Percentiles rank a stretch among this genome's conserved stretches.
phyloP scores from a whole-genome alignment of 2,329 filamentous ascomycete species.

The Alternaria alternata region DNA sequence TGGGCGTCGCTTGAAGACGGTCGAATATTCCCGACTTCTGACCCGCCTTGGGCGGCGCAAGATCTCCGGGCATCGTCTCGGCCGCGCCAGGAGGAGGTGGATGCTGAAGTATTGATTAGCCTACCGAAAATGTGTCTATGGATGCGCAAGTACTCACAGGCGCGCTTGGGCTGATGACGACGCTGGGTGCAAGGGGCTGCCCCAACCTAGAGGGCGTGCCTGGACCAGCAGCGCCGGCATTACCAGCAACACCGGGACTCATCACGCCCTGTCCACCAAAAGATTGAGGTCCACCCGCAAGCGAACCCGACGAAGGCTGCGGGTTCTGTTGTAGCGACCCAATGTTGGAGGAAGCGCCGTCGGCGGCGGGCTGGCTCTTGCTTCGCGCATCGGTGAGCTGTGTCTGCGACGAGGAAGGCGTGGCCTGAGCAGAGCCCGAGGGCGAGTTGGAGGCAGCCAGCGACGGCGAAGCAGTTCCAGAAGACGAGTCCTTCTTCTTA shows the following conservation, averaged over 20 bases:
- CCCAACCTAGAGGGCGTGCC: slow-evolving; percentile 71
- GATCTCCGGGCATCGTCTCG: slow-evolving; percentile 97
- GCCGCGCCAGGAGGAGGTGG: slow-evolving; percentile 89
- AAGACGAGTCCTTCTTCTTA: slow-evolving; percentile 66
- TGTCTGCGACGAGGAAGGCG: slow-evolving; percentile 88
- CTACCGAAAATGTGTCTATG: not conserved
- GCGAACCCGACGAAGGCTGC: slow-evolving; percentile 40
- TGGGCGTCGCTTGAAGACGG: slow-evolving; percentile 89
- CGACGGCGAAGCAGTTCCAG: slow-evolving; percentile 81
- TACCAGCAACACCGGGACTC: slow-evolving; percentile 47
- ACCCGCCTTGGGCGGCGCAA: slow-evolving; percentile 90
- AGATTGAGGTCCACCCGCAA: slow-evolving; percentile 43
- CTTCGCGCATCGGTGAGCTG: slow-evolving; percentile 85
- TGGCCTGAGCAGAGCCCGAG: slow-evolving; percentile 69
- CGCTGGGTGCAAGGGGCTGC: slow-evolving; percentile 76
- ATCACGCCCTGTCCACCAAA: slow-evolving; percentile 41
- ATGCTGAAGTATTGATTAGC: slow-evolving; percentile 66
- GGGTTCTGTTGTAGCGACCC: slow-evolving; percentile 44
- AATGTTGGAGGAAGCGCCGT: slow-evolving; percentile 35
- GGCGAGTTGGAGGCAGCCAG: slow-evolving; percentile 66
- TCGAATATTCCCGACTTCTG: slow-evolving; percentile 90
- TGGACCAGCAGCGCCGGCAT: slow-evolving; percentile 57
- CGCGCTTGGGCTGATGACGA: slow-evolving; percentile 93
- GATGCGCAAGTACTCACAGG: slow-evolving; percentile 57
- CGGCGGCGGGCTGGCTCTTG: slow-evolving; percentile 71